These are phyloP conservation scores for Niveomyces coronatus DNA, from an alignment of 2,329 filamentous ascomycete genomes.

Conservation along the genomic window DNA sequence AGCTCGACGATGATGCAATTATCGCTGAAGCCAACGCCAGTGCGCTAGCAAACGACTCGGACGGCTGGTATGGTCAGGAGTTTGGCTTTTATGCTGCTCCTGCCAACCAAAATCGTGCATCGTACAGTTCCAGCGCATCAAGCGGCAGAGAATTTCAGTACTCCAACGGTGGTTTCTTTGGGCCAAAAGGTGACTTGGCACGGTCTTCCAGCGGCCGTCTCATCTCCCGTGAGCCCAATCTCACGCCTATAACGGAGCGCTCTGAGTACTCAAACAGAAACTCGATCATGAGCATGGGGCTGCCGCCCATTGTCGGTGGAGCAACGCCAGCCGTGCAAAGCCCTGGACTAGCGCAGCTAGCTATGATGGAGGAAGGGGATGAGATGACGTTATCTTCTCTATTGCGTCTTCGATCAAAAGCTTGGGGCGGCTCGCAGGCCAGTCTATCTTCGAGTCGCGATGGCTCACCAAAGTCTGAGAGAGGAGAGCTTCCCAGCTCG, in stretches of 20 bases:
- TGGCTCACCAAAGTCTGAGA: slow-evolving; percentile 39
- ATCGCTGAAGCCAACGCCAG: slow-evolving; percentile 94
- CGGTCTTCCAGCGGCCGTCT: slow-evolving; percentile 64
- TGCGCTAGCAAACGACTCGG: slow-evolving; percentile 80
- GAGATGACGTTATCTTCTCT: slow-evolving; percentile 67
- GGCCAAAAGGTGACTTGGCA: slow-evolving; percentile 55
- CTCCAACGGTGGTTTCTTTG: slow-evolving; percentile 82
- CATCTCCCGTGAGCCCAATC: slow-evolving; percentile 73
- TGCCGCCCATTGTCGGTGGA: slow-evolving; percentile 29
- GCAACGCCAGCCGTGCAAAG: slow-evolving; percentile 47
- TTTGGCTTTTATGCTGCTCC: slow-evolving; percentile 86
- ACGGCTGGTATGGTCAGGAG: slow-evolving; percentile 91
- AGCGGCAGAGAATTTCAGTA: slow-evolving; percentile 41
- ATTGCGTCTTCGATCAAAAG: slow-evolving; percentile 59
- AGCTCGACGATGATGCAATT: slow-evolving; percentile 76
- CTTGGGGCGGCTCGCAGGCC: slow-evolving; percentile 73
- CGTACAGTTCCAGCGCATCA: slow-evolving; percentile 28
- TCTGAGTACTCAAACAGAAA: slow-evolving; percentile 95
- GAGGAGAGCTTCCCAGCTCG: slow-evolving; percentile 36
- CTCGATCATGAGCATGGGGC: slow-evolving; percentile 64
- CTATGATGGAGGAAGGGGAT: slow-evolving; percentile 47
- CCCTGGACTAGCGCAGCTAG: slow-evolving; percentile 68
- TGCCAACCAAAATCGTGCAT: slow-evolving; percentile 30
- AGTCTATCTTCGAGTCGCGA: slow-evolving; percentile 51
- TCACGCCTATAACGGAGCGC: slow-evolving; percentile 92